phyloP scores from a whole-genome alignment of 2,329 filamentous ascomycete genomes.

The Byssochlamys sp. region DNA sequence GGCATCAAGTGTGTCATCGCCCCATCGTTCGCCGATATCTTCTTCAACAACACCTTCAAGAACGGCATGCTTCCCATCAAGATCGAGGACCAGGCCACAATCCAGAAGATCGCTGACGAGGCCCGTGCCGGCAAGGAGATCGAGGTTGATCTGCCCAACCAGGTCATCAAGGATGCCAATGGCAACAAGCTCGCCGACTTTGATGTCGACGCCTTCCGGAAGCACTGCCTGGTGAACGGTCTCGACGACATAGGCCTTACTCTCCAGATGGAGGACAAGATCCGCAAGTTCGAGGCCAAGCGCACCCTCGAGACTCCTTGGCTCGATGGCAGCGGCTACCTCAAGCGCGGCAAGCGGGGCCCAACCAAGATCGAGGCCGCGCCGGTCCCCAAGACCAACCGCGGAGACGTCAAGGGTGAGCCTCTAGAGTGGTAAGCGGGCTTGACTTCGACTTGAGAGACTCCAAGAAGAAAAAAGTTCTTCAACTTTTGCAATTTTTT shows the following conservation, averaged over 20 bases:
- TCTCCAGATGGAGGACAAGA: slow-evolving; percentile 85
- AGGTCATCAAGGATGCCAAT: slow-evolving; percentile 65
- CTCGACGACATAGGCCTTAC: slow-evolving; percentile 93
- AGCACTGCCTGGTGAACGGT: slow-evolving; percentile 86
- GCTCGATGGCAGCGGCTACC: slow-evolving; percentile 78
- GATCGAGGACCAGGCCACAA: slow-evolving; percentile 56
- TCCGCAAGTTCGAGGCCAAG: slow-evolving; percentile 68
- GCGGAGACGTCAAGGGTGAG: slow-evolving; percentile 72
- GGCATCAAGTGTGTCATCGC: slow-evolving; percentile 91
- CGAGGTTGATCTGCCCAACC: slow-evolving; percentile 79
- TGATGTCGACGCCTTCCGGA: slow-evolving; percentile 84
- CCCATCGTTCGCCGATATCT: slow-evolving; percentile 80
- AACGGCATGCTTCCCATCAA: slow-evolving; percentile 92
- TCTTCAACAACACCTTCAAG: slow-evolving; percentile 99
- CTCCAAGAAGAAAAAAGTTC: neutral
- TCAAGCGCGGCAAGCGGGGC: slow-evolving; percentile 48
- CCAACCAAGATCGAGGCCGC: slow-evolving; percentile 55
- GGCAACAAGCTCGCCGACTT: slow-evolving; percentile 70
- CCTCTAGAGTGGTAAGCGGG: slow-evolving; percentile 71
- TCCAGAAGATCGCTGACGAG: slow-evolving; percentile 65
- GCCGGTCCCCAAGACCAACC: slow-evolving; percentile 77
- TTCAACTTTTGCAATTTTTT: neutral
- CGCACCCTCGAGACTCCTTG: slow-evolving; percentile 73
- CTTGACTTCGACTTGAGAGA: no score
- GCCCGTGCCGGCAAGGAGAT: slow-evolving; percentile 72